Evolutionary conservation across 2,329 filamentous ascomycete species (phyloP).

Genomic region (Epichloe coenophiala): DNA sequence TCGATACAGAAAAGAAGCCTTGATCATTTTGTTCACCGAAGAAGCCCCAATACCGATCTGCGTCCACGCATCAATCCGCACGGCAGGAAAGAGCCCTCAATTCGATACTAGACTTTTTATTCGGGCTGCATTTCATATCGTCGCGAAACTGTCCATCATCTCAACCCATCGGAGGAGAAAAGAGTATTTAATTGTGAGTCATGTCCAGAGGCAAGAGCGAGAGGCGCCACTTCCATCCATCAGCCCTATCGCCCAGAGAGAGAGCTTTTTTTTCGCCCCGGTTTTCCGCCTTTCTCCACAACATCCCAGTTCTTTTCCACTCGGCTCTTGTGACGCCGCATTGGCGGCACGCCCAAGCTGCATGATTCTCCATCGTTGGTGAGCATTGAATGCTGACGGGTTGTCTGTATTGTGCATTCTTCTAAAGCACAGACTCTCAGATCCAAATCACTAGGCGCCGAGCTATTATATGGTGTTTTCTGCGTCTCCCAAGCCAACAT

Average conservation of each 20-base stretch:
- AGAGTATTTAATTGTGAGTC: not conserved
- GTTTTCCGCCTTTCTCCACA: constrained; percentile 2
- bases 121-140: not conserved
- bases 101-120: not conserved
- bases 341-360: not conserved
- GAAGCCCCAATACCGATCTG: not conserved
- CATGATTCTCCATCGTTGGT: not conserved
- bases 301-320: not conserved
- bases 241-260: not conserved
- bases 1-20: not conserved
- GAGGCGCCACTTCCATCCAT: not conserved
- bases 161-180: not conserved
- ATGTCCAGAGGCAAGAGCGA: not conserved
- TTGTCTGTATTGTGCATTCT: not conserved
- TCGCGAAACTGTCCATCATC: not conserved
- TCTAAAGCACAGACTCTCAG: not conserved
- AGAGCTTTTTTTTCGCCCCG: not conserved
- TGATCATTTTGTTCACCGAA: not conserved
- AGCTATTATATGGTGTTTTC: not conserved
- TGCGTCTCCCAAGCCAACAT: not conserved
- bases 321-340: not conserved
- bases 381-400: not conserved
- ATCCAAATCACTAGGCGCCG: not conserved
- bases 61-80: not conserved
- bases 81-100: not conserved